Evolutionary conservation across 768 basidiomycete species (phyloP).

Genomic region (Amanita thiersii): DNA sequence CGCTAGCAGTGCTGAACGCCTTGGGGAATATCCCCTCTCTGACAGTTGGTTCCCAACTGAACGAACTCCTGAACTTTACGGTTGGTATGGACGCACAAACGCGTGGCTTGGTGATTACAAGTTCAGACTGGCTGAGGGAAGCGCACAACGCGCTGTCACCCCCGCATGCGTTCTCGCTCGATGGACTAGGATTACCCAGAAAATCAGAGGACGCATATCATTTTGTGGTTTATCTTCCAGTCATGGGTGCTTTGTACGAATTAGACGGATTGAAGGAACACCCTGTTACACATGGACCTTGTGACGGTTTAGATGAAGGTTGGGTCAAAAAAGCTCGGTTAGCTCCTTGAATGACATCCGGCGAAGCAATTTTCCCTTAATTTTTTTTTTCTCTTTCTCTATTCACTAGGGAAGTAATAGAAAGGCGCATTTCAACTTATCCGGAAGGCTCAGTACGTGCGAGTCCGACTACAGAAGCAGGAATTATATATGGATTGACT

Average conservation of each 20-base stretch:
- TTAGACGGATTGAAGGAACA: conserved; percentile 81
- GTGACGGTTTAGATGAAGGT: conserved; percentile 60
- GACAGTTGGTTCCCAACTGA: conserved; percentile 55
- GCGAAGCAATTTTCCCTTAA: conserved; percentile 8
- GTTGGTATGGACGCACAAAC: conserved; percentile 83
- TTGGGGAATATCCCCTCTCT: conserved; percentile 73
- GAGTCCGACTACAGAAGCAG: not conserved
- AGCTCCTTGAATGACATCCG: conserved; percentile 14
- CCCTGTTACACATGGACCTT: conserved; percentile 77
- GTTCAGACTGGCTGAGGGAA: conserved; percentile 70
- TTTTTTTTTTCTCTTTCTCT: conserved; percentile 18
- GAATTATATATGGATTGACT: not conserved
- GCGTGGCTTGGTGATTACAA: conserved; percentile 74
- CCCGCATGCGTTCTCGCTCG: conserved; percentile 80
- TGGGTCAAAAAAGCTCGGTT: conserved; percentile 82
- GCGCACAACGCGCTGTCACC: conserved; percentile 93
- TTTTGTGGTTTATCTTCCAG: conserved; percentile 89
- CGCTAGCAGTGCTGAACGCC: conserved; percentile 89
- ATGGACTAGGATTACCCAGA: conserved; percentile 67
- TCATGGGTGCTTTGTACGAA: conserved; percentile 81
- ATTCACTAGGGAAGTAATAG: conserved; percentile 64
- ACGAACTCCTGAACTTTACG: conserved; percentile 70
- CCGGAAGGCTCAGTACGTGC: conserved; percentile 74
- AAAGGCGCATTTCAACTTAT: conserved; percentile 85
- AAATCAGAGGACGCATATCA: conserved; percentile 85